Conservation (phyloP, 2,329 filamentous ascomycete species). For the Fusarium temperatum region DNA sequence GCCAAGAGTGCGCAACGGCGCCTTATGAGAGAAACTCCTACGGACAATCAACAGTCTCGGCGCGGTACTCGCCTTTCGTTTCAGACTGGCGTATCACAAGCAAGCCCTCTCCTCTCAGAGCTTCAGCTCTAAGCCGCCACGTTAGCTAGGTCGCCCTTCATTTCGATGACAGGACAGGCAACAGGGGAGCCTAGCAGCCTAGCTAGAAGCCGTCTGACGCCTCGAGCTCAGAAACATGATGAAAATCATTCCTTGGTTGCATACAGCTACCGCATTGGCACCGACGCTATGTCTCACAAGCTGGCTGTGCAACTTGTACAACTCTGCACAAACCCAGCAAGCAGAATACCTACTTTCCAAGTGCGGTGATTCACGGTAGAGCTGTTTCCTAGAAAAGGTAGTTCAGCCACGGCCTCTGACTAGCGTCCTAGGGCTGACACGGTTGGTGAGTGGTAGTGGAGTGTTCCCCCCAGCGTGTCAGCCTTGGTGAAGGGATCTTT, state of each 20-base stretch:
- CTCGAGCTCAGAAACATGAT: not conserved
- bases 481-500: constrained; percentile 19
- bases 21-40: constrained; percentile 15
- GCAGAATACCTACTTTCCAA: not conserved
- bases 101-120: not conserved
- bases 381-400: not conserved
- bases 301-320: constrained; percentile 33
- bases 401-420: constrained; percentile 10
- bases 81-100: constrained; percentile 11
- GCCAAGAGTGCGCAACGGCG: not conserved
- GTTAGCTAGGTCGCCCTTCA: constrained; percentile 31
- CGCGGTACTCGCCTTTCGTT: constrained; percentile 17
- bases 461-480: constrained; percentile 18
- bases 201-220: constrained; percentile 26
- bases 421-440: constrained; percentile 43
- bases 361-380: not conserved
- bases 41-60: constrained; percentile 10
- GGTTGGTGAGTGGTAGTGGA: constrained; percentile 24
- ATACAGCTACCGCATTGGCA: constrained; percentile 2
- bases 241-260: not conserved
- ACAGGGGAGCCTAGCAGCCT: constrained; percentile 35
- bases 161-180: constrained; percentile 26
- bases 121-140: constrained; percentile 22
- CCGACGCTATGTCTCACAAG: constrained; percentile 5
- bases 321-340: constrained; percentile 5